Conservation (phyloP, 129 eudicot genomes). For the Centella asiatica region DNA sequence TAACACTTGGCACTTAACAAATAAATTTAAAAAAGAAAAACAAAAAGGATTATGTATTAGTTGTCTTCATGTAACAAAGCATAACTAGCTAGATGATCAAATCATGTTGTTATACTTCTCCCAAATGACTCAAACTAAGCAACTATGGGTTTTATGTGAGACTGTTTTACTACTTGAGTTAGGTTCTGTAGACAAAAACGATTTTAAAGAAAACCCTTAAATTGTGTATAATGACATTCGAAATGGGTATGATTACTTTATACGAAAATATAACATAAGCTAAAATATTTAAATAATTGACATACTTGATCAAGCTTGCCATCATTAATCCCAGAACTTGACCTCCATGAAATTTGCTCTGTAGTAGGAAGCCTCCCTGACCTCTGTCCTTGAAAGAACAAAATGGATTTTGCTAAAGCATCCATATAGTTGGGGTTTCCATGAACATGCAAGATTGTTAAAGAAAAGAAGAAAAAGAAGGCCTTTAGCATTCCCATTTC, state of each 20-base stretch:
- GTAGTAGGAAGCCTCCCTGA: constrained; percentile 56
- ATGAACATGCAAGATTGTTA: constrained; percentile 27
- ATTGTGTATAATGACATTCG: too few species aligned
- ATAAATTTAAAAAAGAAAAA: too few species aligned
- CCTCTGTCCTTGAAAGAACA: constrained; percentile 85
- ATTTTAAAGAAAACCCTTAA: too few species aligned
- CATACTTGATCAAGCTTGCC: constrained; percentile 60
- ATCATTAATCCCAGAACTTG: constrained; percentile 51
- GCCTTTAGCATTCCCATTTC: constrained; percentile 17
- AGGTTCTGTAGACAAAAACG: too few species aligned
- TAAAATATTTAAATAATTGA: neutral
- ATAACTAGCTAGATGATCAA: too few species aligned
- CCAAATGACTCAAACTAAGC: too few species aligned
- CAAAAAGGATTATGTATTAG: too few species aligned
- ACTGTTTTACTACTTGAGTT: too few species aligned
- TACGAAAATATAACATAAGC: neutral
- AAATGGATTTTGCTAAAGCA: constrained; percentile 81
- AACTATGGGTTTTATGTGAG: too few species aligned
- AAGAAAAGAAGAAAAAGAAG: constrained; percentile 16
- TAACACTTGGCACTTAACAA: too few species aligned
- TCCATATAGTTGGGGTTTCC: constrained; percentile 63
- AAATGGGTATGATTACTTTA: neutral
- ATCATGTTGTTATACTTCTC: too few species aligned
- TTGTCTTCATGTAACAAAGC: too few species aligned
- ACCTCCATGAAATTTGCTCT: constrained; percentile 58